These are phyloP conservation scores for Decorospora gaudefroyi DNA, from an alignment of 2,329 filamentous ascomycete species.

Conservation along the genomic window DNA sequence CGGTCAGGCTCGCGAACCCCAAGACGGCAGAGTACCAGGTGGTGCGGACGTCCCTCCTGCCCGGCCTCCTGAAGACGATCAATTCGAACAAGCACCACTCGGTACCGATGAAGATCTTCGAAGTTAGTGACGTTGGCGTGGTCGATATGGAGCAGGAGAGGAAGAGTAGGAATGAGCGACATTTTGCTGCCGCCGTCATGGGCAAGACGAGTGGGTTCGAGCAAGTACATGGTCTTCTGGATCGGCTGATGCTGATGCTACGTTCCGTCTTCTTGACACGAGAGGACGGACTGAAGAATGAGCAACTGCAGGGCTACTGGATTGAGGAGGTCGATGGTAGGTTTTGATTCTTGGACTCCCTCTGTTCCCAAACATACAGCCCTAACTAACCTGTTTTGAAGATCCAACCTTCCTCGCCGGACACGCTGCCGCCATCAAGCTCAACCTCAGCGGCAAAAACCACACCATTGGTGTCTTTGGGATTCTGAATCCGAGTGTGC, in stretches of 20 bases:
- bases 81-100: constrained; percentile 89
- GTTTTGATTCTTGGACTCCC: constrained; percentile 30
- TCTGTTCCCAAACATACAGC: too few species aligned
- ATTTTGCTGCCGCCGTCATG: constrained; percentile 95
- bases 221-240: constrained; percentile 89
- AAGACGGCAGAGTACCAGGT: constrained; percentile 95
- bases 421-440: constrained; percentile 81
- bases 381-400: too few species aligned
- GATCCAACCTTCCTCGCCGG: constrained; percentile 90
- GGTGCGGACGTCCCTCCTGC: constrained; percentile 82
- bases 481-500: constrained; percentile 87
- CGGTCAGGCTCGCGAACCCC: constrained; percentile 84
- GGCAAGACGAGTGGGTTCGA: constrained; percentile 95
- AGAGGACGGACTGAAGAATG: constrained; percentile 65
- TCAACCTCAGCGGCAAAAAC: constrained; percentile 74
- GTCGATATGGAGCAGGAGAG: constrained; percentile 83
- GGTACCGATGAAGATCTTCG: constrained; percentile 89
- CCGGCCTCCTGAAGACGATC: constrained; percentile 89
- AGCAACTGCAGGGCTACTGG: constrained; percentile 77
- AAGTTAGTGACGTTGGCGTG: constrained; percentile 87
- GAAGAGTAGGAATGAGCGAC: constrained; percentile 85
- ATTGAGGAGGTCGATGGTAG: constrained; percentile 84
- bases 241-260: constrained; percentile 91
- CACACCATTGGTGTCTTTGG: constrained; percentile 85
- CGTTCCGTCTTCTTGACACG: constrained; percentile 77